Base-by-base conservation (phyloP, 139 green algal genomes). In the Chlorella ohadii region DNA sequence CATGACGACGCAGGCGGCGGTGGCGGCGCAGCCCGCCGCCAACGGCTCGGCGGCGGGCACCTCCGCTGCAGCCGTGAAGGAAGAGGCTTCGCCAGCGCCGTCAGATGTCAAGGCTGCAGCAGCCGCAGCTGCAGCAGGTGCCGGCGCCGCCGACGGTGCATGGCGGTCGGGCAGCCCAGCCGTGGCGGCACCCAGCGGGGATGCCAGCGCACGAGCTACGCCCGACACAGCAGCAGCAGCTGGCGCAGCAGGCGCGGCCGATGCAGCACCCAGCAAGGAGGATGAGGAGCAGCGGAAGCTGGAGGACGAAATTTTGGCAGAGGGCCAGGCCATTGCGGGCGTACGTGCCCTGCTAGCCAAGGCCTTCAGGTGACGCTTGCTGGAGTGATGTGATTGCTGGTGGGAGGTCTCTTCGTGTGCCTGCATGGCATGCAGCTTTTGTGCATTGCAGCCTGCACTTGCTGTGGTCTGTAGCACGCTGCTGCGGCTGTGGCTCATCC, bases 321-420 rank as follows among this genome's bases (percentile, higher is more conserved):
- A 81, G 25, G 86, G 81, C 59, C 39, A 65, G 41, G 80, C 80
- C 16, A 82, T 88, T 15, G 85, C 82, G 13, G 80, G 81, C n/a
- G 67, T 82, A 61, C 88, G 90, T 9, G 83, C 88, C 12, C 68
- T 85, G 38, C 84, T 92, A n/a, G 87, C 88, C 0, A 68, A 79
- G 20, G 91, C 87, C 2, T 94, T 88, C 77, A 85, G 63, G 78
- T 82, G 57, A 2, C 13, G 75, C 15, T 7, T 19, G 66, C 66
- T 47, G 66, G 28, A 11, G 6, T 6, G 44, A 11, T 55, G 44
- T 55, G 44, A 11, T n/a, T n/a, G n/a, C n/a, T n/a, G n/a, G n/a
- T n/a, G n/a, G n/a, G n/a, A n/a, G n/a, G n/a, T n/a, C n/a, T n/a
- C n/a, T n/a, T n/a, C n/a, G n/a, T n/a, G n/a, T n/a, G n/a, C n/a